Evolutionary conservation across 1,139 yeast genomes (phyloP).

Genomic region (Suhomyces anneliseae): DNA sequence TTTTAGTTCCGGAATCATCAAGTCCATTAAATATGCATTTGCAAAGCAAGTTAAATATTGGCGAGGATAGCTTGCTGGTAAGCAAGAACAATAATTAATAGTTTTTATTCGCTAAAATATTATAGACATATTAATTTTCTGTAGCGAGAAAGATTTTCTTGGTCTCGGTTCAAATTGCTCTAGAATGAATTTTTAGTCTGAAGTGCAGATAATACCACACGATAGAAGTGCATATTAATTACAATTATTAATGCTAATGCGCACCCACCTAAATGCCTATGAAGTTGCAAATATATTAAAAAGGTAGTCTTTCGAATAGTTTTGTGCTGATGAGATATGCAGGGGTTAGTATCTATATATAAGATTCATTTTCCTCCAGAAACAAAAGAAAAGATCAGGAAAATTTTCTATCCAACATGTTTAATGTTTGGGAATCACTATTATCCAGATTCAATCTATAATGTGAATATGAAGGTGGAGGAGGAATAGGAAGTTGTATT

Average conservation of each 20-base stretch:
- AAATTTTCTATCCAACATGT: constrained; percentile 8
- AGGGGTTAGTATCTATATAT: too few species aligned
- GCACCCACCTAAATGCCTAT: too few species aligned
- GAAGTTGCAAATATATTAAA: too few species aligned
- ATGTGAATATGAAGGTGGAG: constrained; percentile 6
- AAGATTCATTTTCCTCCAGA: too few species aligned
- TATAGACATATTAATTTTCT: not conserved
- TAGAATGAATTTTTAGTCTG: too few species aligned
- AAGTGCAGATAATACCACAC: too few species aligned
- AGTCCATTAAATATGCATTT: constrained; percentile 72
- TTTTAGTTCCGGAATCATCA: constrained; percentile 78
- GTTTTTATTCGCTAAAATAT: not conserved
- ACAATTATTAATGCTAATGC: too few species aligned
- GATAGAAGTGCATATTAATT: too few species aligned
- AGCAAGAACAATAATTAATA: not conserved
- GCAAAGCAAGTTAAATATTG: constrained; percentile 56
- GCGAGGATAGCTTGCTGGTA: constrained; percentile 11
- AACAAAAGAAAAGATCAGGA: not conserved
- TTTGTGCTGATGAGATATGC: too few species aligned
- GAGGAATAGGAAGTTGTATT: constrained; percentile 4
- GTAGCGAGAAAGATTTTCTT: not conserved
- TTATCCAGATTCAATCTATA: constrained; percentile 4
- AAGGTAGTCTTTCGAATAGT: too few species aligned
- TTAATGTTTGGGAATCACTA: constrained; percentile 6
- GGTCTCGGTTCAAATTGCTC: not conserved